Evolutionary conservation across 139 green algal genomes (phyloP).

Genomic region (Chlorella ohadii): DNA sequence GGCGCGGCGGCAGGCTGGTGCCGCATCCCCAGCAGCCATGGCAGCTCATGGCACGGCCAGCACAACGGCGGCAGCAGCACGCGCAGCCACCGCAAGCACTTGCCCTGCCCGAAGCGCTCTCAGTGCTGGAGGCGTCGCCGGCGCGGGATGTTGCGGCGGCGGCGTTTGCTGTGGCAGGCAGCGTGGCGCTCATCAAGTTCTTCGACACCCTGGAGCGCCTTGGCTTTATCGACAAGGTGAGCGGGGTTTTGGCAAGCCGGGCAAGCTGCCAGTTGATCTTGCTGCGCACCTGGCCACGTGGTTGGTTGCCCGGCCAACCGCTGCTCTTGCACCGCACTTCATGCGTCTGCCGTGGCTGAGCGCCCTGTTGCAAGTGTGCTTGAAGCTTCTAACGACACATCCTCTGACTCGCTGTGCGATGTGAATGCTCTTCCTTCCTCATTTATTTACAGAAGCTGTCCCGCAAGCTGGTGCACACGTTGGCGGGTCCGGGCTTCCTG

Average conservation of each 20-base stretch:
- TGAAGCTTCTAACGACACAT: too few species aligned
- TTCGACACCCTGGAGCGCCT: slow-evolving; percentile 38
- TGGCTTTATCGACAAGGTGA: slow-evolving; percentile 36
- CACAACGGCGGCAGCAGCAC: neutral
- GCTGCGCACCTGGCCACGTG: too few species aligned
- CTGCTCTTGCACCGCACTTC: too few species aligned
- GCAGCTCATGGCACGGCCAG: neutral
- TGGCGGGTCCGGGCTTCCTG: slow-evolving; percentile 86
- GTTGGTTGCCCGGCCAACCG: too few species aligned
- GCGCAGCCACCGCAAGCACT: neutral
- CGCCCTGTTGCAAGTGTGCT: too few species aligned
- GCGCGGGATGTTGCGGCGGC: slow-evolving; percentile 26
- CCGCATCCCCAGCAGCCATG: neutral
- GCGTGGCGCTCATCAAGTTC: slow-evolving; percentile 33
- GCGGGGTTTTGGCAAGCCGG: too few species aligned
- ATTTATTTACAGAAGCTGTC: slow-evolving; percentile 75
- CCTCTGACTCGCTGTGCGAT: too few species aligned
- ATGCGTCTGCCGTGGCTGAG: too few species aligned
- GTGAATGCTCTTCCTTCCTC: too few species aligned
- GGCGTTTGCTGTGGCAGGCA: slow-evolving; percentile 9
- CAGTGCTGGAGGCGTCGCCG: neutral
- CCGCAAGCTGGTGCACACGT: slow-evolving; percentile 95
- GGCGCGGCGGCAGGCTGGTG: neutral
- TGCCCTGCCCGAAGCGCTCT: slow-evolving; percentile 22
- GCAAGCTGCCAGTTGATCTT: too few species aligned